Evolutionary conservation across 2,329 filamentous ascomycete genomes (phyloP), one percentile per base, ranked within the genome.

Genomic region (Alternaria ventricosa): DNA sequence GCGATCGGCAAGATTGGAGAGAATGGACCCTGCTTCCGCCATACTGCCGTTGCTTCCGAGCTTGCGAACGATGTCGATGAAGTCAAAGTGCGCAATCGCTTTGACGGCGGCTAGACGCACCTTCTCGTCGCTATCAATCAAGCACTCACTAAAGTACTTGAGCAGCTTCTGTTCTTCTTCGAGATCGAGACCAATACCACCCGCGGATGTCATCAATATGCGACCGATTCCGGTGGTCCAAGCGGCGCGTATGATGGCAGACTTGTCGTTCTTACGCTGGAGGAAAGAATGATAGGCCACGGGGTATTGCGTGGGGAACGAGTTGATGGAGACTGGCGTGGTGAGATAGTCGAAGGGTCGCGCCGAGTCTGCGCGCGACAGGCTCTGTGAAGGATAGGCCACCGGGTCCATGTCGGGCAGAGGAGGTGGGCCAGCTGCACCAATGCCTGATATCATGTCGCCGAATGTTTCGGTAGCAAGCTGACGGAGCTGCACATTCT

Each of bases 381-480:
- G 78, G 64, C 87, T 90, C 51, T 91, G 83, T 5, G 91, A 90
- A n/a, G 95, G 95, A 74, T 96, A 97, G 28, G 91, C 90, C 22
- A 91, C 87, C 12, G 95, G 92, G 73, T 97, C 93, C 75, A 97
- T 86, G 2, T 84, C 80, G 10, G 91, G 87, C 7, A 88, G 82
- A 13, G 91, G 88, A 15, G 94, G 93, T 59, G 93, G 92, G 0
- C 95, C 95, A 65, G 94, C 93, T 64, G 95, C 92, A 54, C 95
- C 95, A 77, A 98, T 96, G 6, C 95, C 95, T 44, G 95, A 91
- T 25, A 96, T 91, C 85, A 99, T 94, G 76, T 98, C 95, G 57
- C 96, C 96, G 43, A 99, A 88, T 0, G 96, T 97, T 79, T 98
- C 93, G 0, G 95, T 97, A 3, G 95, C 95, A 61, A 99, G 86